These are phyloP conservation scores for Musa beccarii DNA, from an alignment of 176 grass and related monocot species.

Conservation along the genomic window DNA sequence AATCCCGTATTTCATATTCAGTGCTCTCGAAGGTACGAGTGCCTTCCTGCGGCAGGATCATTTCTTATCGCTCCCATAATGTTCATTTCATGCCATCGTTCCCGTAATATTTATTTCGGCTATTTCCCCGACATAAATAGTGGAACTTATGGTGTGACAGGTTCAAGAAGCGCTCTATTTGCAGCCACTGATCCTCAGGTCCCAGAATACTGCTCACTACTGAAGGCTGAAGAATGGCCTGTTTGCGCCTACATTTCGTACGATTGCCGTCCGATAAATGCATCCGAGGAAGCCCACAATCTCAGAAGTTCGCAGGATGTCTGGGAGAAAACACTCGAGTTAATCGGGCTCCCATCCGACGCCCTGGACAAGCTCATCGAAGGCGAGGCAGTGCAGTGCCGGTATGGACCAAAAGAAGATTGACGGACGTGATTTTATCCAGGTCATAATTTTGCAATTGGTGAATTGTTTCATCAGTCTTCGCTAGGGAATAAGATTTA, in stretches of 20 bases:
- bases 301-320: slow-evolving; percentile 51
- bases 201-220: slow-evolving; percentile 60
- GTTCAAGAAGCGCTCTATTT: slow-evolving; percentile 78
- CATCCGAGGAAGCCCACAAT: slow-evolving; percentile 90
- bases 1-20: slow-evolving; percentile 96
- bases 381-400: slow-evolving; percentile 55
- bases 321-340: slow-evolving; percentile 85
- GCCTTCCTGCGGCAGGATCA: neutral
- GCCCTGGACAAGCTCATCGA: slow-evolving; percentile 66
- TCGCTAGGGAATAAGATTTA: neutral
- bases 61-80: slow-evolving; percentile 8
- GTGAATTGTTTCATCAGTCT: neutral
- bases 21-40: slow-evolving; percentile 60
- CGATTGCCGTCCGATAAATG: slow-evolving; percentile 77
- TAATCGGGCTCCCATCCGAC: slow-evolving; percentile 60
- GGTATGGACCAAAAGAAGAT: slow-evolving; percentile 33
- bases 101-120: no score
- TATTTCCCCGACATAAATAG: no score
- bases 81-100: slow-evolving; percentile 6
- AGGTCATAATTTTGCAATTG: neutral
- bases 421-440: neutral
- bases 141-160: slow-evolving; percentile 22
- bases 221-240: slow-evolving; percentile 93
- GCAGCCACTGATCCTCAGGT: slow-evolving; percentile 82
- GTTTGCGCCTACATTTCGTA: slow-evolving; percentile 79